phyloP scores from a whole-genome alignment of 495 filamentous ascomycete genomes.

The Trichocladium uniseriatum region DNA sequence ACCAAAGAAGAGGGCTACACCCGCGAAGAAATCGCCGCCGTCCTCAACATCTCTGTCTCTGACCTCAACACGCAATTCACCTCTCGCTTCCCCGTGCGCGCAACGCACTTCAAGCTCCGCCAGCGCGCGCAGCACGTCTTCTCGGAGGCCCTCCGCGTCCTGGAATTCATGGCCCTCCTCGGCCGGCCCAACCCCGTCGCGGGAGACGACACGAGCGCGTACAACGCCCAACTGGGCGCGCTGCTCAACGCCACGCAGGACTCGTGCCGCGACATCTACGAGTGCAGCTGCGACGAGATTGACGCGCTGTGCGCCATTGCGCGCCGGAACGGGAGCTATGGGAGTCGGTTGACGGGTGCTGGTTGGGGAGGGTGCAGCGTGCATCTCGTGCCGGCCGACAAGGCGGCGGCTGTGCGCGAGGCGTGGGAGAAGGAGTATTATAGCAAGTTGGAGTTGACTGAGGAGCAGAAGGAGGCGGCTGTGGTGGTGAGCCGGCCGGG shows the following conservation, averaged over 20 bases:
- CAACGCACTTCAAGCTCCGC: slow-evolving; percentile 77
- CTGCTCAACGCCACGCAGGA: slow-evolving; percentile 84
- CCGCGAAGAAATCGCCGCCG: slow-evolving; percentile 69
- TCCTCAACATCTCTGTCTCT: slow-evolving; percentile 56
- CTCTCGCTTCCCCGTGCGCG: slow-evolving; percentile 76
- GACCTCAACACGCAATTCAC: slow-evolving; percentile 68
- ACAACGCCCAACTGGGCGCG: slow-evolving; percentile 64
- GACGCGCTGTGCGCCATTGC: slow-evolving; percentile 81
- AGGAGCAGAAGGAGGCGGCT: slow-evolving; percentile 64
- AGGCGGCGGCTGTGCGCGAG: slow-evolving; percentile 69
- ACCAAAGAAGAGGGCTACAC: slow-evolving; percentile 76
- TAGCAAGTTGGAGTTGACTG: slow-evolving; percentile 59
- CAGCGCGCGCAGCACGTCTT: slow-evolving; percentile 86
- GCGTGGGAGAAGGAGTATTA: slow-evolving; percentile 80
- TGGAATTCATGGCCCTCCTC: slow-evolving; percentile 70
- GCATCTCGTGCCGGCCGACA: slow-evolving; percentile 79
- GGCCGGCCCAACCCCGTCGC: slow-evolving; percentile 22
- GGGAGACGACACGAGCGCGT: slow-evolving; percentile 47
- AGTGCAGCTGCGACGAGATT: slow-evolving; percentile 83
- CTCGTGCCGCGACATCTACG: slow-evolving; percentile 74
- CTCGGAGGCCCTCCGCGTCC: slow-evolving; percentile 76
- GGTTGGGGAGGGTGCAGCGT: slow-evolving; percentile 97
- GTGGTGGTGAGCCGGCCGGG: slow-evolving; percentile 87
- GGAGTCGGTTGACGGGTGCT: slow-evolving; percentile 82
- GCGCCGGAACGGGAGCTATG: slow-evolving; percentile 65